Conservation (phyloP, 2,329 filamentous ascomycete genomes). For the Cladobotryum mycophilum region DNA sequence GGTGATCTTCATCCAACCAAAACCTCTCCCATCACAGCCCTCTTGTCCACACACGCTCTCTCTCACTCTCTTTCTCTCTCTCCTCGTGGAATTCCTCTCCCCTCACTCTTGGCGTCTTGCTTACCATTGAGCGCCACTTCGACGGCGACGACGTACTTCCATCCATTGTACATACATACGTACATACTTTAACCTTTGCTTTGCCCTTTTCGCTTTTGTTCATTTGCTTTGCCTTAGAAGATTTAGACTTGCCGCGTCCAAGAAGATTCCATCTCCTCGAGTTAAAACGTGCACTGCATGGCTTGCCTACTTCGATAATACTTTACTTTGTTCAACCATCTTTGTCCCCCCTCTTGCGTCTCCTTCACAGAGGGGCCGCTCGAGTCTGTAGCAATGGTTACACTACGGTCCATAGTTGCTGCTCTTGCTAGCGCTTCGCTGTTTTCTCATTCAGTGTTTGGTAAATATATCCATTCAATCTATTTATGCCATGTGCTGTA, state of each 20-base stretch:
- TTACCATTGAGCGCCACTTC: neutral
- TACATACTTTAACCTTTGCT: neutral
- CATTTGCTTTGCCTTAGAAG: neutral
- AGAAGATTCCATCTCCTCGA: too few species aligned
- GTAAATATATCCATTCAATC: slow-evolving; percentile 11
- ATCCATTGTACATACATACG: too few species aligned
- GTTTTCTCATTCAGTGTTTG: slow-evolving; percentile 17
- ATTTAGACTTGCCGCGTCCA: too few species aligned
- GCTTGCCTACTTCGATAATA: slow-evolving; percentile 1
- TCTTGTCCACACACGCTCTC: neutral
- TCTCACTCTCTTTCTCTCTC: neutral
- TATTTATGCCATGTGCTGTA: neutral
- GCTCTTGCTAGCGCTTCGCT: slow-evolving; percentile 19
- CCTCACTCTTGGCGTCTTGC: neutral
- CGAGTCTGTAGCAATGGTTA: slow-evolving; percentile 19
- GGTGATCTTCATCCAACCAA: too few species aligned
- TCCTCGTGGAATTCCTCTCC: neutral
- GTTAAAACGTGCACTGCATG: neutral
- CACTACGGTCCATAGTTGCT: slow-evolving; percentile 19
- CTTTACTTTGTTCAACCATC: neutral
- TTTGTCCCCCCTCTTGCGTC: slow-evolving; percentile 4
- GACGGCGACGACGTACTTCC: too few species aligned
- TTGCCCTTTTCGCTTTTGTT: neutral
- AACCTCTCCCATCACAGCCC: too few species aligned
- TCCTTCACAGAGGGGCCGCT: neutral